These are phyloP conservation scores for Hydnomerulius pinastri DNA, from an alignment of 768 basidiomycete species.

Conservation along the genomic window DNA sequence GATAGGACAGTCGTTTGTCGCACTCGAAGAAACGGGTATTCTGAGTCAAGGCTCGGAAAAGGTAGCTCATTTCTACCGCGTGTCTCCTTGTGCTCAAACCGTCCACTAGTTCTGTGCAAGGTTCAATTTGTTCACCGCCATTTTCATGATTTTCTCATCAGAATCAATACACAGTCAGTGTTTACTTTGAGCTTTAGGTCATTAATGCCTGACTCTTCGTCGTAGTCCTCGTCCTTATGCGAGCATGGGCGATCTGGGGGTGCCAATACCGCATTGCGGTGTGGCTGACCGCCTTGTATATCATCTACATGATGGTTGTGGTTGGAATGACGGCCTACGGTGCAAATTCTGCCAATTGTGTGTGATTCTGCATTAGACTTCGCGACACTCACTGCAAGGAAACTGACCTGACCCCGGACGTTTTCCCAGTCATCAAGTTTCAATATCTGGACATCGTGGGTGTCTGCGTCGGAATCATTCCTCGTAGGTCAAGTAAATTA, in stretches of 20 bases:
- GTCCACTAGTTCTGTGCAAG: conserved; percentile 17
- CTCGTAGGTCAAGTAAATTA: conserved; percentile 11
- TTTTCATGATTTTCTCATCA: conserved; percentile 11
- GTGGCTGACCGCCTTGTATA: conserved; percentile 5
- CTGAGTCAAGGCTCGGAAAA: too few relatives aligned
- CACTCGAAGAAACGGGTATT: too few relatives aligned
- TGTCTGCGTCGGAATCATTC: conserved; percentile 9
- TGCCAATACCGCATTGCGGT: conserved; percentile 3
- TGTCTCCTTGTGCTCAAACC: too few relatives aligned
- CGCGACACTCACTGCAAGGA: background rate
- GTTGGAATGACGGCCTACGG: background rate
- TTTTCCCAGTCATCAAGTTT: conserved; percentile 2
- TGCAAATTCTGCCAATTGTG: background rate
- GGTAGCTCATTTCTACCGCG: too few relatives aligned
- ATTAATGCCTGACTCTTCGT: background rate
- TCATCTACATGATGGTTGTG: conserved; percentile 2
- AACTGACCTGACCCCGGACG: background rate
- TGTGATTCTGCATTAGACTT: too few relatives aligned
- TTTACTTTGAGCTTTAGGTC: background rate
- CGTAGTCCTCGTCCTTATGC: conserved; percentile 25
- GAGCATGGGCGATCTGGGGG: conserved; percentile 25
- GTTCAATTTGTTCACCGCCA: background rate
- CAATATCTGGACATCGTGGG: conserved; percentile 9
- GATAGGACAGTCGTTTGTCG: too few relatives aligned
- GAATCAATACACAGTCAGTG: conserved; percentile 27